Conservation (phyloP, 2,329 filamentous ascomycete species). For the Aspergillus awamori region DNA sequence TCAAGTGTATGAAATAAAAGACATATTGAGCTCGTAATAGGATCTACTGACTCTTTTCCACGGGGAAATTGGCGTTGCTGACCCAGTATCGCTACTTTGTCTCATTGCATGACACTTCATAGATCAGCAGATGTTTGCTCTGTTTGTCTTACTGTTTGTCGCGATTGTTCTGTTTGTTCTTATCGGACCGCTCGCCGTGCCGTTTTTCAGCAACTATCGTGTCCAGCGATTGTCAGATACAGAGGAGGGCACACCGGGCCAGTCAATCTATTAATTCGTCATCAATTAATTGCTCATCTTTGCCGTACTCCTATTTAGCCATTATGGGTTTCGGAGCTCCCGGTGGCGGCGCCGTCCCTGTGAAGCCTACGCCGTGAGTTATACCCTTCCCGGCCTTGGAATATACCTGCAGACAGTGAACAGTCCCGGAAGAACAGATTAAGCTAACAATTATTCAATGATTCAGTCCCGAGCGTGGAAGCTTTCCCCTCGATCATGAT, state of each 20-base stretch:
- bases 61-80: not conserved
- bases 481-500: constrained; percentile 95
- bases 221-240: not conserved
- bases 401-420: not conserved
- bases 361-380: constrained; percentile 73
- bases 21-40: too few species aligned
- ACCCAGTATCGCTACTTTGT: not conserved
- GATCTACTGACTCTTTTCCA: not conserved
- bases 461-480: constrained; percentile 80
- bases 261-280: not conserved
- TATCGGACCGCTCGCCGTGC: not conserved
- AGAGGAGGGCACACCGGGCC: not conserved
- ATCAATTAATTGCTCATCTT: not conserved
- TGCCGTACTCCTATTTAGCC: not conserved
- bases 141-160: constrained; percentile 19
- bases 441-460: constrained; percentile 8
- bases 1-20: too few species aligned
- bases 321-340: constrained; percentile 68
- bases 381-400: not conserved
- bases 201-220: constrained; percentile 15
- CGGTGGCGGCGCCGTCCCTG: constrained; percentile 64
- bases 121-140: constrained; percentile 25
- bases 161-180: constrained; percentile 36
- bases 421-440: not conserved
- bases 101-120: not conserved